Evolutionary conservation across 2,329 filamentous ascomycete species (phyloP), one percentile per base, ranked within the genome.

Genomic region (Aspergillus sp.): DNA sequence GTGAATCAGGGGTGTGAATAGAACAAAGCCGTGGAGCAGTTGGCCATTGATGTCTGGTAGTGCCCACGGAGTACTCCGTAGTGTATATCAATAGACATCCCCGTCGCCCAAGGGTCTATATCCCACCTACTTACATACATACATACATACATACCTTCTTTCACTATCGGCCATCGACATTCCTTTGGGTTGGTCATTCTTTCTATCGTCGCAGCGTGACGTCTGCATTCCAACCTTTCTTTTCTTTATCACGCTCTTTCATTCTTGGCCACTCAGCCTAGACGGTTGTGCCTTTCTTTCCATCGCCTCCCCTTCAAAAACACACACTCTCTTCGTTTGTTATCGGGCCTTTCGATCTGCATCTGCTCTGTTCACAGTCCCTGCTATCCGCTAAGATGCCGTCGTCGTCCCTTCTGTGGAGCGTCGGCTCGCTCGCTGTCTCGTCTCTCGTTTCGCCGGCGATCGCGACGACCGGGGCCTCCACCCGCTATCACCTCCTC

Each of bases 401-500:
- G 47, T 58, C 64, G 45, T 65, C 62, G 38, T 63, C 62, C 31
- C 47, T 65, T 34, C 58, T 67, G 29, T 56, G 67, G 49, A 64
- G 63, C 58, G 59, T 67, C 52, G 66, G 65, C 23, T 65, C 68
- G 46, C 63, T 71, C 42, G 63, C 65, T 42, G 53, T 67, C 17
- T 52, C 66, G 32, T 59, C 61, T n/a, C 52, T 70, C 42, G 56
- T 64, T 41, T 55, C 66, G 11, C 59, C 67, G 3, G 57, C 53
- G 13, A 19, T 50, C 3, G 50, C 54, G 16, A 41, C 34, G 10
- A 19, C 32, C 13, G 20, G 29, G 14, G 31, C 17, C 11, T 56
- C 64, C n/a, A 64, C n/a, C n/a, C n/a, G 57, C 52, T 77, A 77
- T 55, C 59, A 64, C 34, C 64, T 78, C 42, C 60, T 69, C 9